These are phyloP conservation scores for Coemansia sp. DNA, from an alignment of 371 early-diverging fungal species.

Conservation along the genomic window DNA sequence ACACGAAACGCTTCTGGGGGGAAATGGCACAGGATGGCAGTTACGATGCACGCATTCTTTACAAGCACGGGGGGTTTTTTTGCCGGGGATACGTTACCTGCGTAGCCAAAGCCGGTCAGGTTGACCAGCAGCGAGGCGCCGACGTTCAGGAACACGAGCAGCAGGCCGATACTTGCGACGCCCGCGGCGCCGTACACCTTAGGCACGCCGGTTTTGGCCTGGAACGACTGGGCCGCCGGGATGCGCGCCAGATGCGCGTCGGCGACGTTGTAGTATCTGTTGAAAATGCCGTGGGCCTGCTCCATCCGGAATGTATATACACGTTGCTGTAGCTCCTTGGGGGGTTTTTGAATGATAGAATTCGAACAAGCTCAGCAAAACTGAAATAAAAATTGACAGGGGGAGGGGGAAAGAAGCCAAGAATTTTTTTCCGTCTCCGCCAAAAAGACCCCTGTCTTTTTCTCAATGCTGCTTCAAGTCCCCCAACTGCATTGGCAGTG, in stretches of 20 bases:
- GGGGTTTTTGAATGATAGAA: background rate
- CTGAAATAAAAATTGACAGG: background rate
- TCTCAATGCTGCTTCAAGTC: too few species aligned
- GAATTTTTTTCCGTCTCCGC: background rate
- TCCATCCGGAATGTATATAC: conserved; percentile 33
- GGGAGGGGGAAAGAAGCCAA: background rate
- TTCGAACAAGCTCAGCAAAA: background rate
- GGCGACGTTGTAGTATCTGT: conserved; percentile 55
- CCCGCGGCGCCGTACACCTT: conserved; percentile 80
- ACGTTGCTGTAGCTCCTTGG: background rate
- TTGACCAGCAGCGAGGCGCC: conserved; percentile 80
- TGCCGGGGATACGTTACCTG: conserved; percentile 52
- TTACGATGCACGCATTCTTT: too few species aligned
- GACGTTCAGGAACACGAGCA: conserved; percentile 87
- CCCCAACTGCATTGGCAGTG: too few species aligned
- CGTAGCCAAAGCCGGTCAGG: conserved; percentile 85
- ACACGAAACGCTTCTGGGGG: too few species aligned
- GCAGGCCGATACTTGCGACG: conserved; percentile 55
- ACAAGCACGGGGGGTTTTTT: background rate
- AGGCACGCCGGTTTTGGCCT: conserved; percentile 73
- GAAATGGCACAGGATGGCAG: too few species aligned
- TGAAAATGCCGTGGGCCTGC: conserved; percentile 31
- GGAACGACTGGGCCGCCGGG: conserved; percentile 62
- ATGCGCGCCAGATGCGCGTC: conserved; percentile 76
- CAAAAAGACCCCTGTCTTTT: too few species aligned